Evolutionary conservation across 768 basidiomycete genomes (phyloP), one percentile per base, ranked within the genome.

Genomic region (Mycena galopus): DNA sequence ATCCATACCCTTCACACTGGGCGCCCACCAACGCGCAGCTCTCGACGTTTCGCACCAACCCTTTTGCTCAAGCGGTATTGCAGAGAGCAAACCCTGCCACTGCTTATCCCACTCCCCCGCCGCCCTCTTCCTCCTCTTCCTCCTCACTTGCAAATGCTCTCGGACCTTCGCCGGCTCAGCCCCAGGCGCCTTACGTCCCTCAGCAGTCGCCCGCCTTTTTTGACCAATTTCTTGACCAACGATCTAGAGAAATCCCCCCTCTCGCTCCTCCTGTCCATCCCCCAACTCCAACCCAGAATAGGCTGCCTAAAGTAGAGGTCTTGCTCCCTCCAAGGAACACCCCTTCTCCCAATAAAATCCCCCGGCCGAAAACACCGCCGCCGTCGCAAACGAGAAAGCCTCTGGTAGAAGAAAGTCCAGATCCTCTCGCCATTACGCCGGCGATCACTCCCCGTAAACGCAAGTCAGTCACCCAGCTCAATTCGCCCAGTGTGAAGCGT

Each of bases 111-210:
- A 93, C 93, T 2, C 92, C 91, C 27, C 91, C 93, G 1, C 90
- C 89, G 21, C 91, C 92, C 1, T 87, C 87, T 16, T 89, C 93
- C 47, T 87, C 83, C 42, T 84, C 86, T n/a, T 89, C 87, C 1
- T 92, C 93, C 1, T 94, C 94, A 16, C 88, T 94, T 67, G 93
- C 94, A 6, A 86, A 86, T 79, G 94, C 94, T 4, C 87, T 95
- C 27, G 93, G 92, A 7, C 76, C 71, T 62, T 62, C 47, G 65
- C 69, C 77, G 35, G 33, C 65, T 27, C 73, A 63, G n/a, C 67
- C 69, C 11, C 75, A 71, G 47, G 67, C 77, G 25, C 75, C 82
- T 11, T 88, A 88, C 76, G 80, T 82, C 23, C 87, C 92, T 8
- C 85, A 88, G 66, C 90, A 94, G 55, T 94, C 92, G 1, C 79